phyloP scores from a whole-genome alignment of 768 basidiomycete species.

The Mycena rebaudengoi region DNA sequence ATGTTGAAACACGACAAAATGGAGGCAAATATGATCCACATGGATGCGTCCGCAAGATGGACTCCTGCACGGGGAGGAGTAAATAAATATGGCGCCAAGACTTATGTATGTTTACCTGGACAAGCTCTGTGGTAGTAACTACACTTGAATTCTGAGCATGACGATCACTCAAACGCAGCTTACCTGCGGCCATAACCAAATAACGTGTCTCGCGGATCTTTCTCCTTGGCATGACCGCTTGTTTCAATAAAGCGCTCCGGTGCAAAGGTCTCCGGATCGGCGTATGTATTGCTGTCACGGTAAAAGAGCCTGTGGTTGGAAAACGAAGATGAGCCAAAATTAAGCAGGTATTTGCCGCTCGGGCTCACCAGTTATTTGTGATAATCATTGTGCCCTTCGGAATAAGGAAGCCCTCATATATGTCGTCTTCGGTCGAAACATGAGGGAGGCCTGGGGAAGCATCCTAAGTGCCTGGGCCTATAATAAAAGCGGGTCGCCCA shows the following conservation, averaged over 20 bases:
- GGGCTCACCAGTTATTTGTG: conserved; percentile 26
- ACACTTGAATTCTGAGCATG: too few relatives aligned
- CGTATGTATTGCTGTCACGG: conserved; percentile 27
- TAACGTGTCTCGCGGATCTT: conserved; percentile 23
- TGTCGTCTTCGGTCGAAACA: conserved; percentile 18
- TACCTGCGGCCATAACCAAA: conserved; percentile 37
- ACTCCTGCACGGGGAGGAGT: conserved; percentile 26
- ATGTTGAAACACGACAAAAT: conserved; percentile 30
- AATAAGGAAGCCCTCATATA: conserved; percentile 28
- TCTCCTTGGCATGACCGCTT: conserved; percentile 10
- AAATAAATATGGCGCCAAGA: background rate
- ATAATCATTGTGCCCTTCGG: conserved; percentile 28
- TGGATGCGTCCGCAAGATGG: conserved; percentile 36
- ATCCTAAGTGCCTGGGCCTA: background rate
- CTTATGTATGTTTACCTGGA: conserved; percentile 1
- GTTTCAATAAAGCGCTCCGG: conserved; percentile 31
- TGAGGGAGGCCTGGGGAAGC: conserved; percentile 23
- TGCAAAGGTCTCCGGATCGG: conserved; percentile 27
- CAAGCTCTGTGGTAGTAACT: background rate
- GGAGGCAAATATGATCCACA: conserved; percentile 34
- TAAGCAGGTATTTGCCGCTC: too few relatives aligned
- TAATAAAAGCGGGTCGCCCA: background rate
- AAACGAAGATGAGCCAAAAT: background rate
- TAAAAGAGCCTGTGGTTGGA: conserved; percentile 22
- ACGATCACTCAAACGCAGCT: background rate